These are phyloP conservation scores for Pyrenopolyporus hunteri DNA, from an alignment of 495 filamentous ascomycete genomes.

Conservation along the genomic window DNA sequence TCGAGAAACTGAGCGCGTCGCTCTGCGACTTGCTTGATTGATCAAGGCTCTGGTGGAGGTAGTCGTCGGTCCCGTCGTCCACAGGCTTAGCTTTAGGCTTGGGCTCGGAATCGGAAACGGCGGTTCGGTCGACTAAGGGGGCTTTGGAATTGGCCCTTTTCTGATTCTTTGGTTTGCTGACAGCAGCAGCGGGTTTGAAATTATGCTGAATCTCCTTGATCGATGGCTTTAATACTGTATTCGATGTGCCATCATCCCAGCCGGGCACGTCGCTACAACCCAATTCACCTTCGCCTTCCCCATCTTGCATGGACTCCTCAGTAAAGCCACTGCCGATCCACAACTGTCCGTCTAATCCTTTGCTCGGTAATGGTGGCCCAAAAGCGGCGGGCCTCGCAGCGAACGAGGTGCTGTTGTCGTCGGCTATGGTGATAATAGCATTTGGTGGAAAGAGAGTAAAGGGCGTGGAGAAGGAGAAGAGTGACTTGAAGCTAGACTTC, in stretches of 20 bases:
- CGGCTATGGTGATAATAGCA: constrained; percentile 92
- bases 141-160: constrained; percentile 31
- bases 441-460: constrained; percentile 89
- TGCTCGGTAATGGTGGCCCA: constrained; percentile 75
- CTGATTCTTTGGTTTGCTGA: constrained; percentile 43
- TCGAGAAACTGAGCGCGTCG: constrained; percentile 46
- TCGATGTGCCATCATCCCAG: constrained; percentile 68
- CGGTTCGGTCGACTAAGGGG: constrained; percentile 36
- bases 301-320: constrained; percentile 68
- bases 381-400: constrained; percentile 92
- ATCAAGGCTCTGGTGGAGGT: constrained; percentile 73
- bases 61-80: constrained; percentile 90
- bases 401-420: constrained; percentile 98
- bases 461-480: constrained; percentile 58
- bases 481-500: constrained; percentile 45
- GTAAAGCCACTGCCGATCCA: constrained; percentile 92
- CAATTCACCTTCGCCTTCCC: constrained; percentile 81
- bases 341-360: constrained; percentile 80
- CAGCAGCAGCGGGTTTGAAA: constrained; percentile 39
- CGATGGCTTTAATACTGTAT: constrained; percentile 36
- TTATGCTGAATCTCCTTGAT: constrained; percentile 41
- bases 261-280: constrained; percentile 97
- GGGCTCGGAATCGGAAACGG: constrained; percentile 29
- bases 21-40: constrained; percentile 41
- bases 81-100: constrained; percentile 33